These are phyloP conservation scores for Alternaria sp. DNA, from an alignment of 2,329 filamentous ascomycete species.

Conservation along the genomic window DNA sequence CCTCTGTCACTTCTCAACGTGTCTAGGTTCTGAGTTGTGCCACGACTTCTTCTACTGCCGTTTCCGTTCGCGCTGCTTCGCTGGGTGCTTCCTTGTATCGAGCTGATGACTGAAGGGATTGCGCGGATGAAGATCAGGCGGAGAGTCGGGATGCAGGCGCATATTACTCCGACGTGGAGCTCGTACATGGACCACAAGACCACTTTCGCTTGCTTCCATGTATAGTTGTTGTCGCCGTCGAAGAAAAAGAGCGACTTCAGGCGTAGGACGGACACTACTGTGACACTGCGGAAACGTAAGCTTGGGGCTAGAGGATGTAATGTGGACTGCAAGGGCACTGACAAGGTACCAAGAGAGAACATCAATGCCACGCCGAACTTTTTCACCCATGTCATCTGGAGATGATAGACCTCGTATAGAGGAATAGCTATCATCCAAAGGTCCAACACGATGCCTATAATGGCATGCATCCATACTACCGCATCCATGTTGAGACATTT, in stretches of 20 bases:
- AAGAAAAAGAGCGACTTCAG: slow-evolving; percentile 51
- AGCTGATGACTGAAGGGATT: slow-evolving; percentile 41
- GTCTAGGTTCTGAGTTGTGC: slow-evolving; percentile 15
- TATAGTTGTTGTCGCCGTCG: slow-evolving; percentile 47
- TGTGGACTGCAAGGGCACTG: neutral
- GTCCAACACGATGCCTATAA: slow-evolving; percentile 33
- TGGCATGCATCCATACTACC: slow-evolving; percentile 39
- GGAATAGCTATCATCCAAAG: slow-evolving; percentile 36
- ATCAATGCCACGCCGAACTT: slow-evolving; percentile 43
- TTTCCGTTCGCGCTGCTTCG: neutral
- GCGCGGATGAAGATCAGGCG: slow-evolving; percentile 43
- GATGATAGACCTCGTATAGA: slow-evolving; percentile 34
- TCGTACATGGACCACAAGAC: slow-evolving; percentile 25
- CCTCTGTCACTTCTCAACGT: neutral
- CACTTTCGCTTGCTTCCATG: slow-evolving; percentile 36
- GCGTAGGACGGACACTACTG: slow-evolving; percentile 50
- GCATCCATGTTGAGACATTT: slow-evolving; percentile 42
- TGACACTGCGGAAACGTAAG: slow-evolving; percentile 5
- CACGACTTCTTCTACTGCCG: slow-evolving; percentile 19
- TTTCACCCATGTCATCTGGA: slow-evolving; percentile 39
- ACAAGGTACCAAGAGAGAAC: slow-evolving; percentile 41
- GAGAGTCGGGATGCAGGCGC: slow-evolving; percentile 51
- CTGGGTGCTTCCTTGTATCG: slow-evolving; percentile 18
- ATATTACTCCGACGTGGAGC: slow-evolving; percentile 42
- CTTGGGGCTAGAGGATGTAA: neutral